phyloP scores from a whole-genome alignment of 805 yeast species.

The Wickerhamiella siamensis region DNA sequence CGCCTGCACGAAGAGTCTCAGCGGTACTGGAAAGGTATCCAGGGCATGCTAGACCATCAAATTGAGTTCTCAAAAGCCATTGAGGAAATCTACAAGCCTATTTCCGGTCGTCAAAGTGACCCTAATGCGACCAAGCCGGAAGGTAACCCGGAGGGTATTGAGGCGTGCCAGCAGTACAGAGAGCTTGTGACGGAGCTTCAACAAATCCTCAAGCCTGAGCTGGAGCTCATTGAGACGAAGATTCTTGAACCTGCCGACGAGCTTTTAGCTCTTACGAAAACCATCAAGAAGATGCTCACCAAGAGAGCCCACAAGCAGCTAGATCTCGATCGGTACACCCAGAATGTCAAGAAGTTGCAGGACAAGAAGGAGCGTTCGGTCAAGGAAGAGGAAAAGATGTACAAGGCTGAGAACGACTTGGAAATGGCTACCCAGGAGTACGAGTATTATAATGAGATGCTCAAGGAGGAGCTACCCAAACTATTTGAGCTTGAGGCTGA shows the following conservation, averaged over 20 bases:
- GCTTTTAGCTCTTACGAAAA: conserved; percentile 61
- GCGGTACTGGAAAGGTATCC: conserved; percentile 80
- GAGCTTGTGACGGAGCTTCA: conserved; percentile 78
- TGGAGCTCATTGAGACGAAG: conserved; percentile 80
- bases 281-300: conserved; percentile 83
- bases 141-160: conserved; percentile 92
- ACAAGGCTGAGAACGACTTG: conserved; percentile 77
- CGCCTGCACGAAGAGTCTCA: conserved; percentile 80
- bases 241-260: conserved; percentile 88
- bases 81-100: conserved; percentile 92
- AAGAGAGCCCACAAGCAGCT: conserved; percentile 92
- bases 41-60: conserved; percentile 86
- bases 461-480: conserved; percentile 79
- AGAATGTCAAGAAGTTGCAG: conserved; percentile 56
- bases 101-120: conserved; percentile 81
- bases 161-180: conserved; percentile 84
- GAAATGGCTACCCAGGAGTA: conserved; percentile 89
- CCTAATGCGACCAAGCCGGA: conserved; percentile 77
- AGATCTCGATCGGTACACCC: conserved; percentile 77
- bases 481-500: conserved; percentile 80
- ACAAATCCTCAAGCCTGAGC: conserved; percentile 76
- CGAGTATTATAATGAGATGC: conserved; percentile 89
- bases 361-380: conserved; percentile 69
- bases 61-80: conserved; percentile 90
- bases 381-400: conserved; percentile 84